Evolutionary conservation across 2,329 filamentous ascomycete genomes (phyloP).

Genomic region (Sclerotinia minor): DNA sequence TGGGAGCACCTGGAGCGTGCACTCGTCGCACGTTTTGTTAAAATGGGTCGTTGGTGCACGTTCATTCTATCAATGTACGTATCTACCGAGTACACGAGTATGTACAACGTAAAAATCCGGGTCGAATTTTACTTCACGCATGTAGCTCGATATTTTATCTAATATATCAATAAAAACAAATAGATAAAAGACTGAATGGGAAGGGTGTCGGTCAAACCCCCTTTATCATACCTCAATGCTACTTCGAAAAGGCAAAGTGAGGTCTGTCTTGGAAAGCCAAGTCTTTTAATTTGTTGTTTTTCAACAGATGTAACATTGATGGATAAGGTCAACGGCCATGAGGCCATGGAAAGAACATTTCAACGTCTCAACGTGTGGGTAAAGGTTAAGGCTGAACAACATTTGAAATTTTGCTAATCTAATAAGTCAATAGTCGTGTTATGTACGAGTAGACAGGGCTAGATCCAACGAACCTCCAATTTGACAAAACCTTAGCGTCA

Average conservation of each 20-base stretch:
- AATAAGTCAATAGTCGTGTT: constrained; percentile 22
- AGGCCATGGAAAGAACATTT: constrained; percentile 5
- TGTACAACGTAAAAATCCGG: neutral
- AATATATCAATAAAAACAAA: neutral
- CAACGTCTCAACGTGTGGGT: neutral
- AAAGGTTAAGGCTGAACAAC: constrained; percentile 14
- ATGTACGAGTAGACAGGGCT: constrained; percentile 21
- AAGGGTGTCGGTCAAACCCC: constrained; percentile 3
- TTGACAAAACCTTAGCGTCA: constrained; percentile 14
- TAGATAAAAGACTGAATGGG: neutral
- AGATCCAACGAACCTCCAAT: constrained; percentile 11
- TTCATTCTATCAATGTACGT: neutral
- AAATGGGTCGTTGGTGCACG: neutral
- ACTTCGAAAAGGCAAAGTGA: constrained; percentile 3
- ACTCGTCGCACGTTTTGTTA: neutral
- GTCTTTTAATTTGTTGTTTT: neutral
- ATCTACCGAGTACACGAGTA: neutral
- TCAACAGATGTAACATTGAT: constrained; percentile 15
- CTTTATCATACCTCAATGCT: constrained; percentile 14
- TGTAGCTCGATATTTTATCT: neutral
- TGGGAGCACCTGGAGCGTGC: neutral
- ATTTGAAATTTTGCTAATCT: constrained; percentile 11
- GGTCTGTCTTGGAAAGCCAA: constrained; percentile 1
- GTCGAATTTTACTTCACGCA: neutral
- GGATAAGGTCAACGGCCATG: neutral